Evolutionary conservation across 169 alveolate species (phyloP).

Genomic region (Neospora caninum): DNA sequence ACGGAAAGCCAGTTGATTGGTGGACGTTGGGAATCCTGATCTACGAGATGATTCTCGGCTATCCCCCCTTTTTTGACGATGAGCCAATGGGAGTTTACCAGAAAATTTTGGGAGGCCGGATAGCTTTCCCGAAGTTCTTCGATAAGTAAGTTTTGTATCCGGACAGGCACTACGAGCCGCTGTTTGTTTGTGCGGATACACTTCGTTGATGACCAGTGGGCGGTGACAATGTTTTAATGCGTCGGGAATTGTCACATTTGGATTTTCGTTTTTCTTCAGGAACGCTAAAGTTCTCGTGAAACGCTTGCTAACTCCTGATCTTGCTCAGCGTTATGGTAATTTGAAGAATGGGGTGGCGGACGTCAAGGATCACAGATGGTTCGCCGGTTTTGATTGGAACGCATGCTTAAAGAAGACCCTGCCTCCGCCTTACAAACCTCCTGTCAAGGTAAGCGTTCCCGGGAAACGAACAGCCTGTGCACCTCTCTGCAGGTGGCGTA

Average conservation of each 20-base stretch:
- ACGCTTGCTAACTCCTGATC: slow-evolving; percentile 88
- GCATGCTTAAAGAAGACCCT: slow-evolving; percentile 69
- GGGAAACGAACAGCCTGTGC: slow-evolving; percentile 36
- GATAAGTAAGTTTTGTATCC: slow-evolving; percentile 73
- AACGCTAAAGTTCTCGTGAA: slow-evolving; percentile 88
- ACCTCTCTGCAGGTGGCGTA: background rate
- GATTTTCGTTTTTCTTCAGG: slow-evolving; percentile 69
- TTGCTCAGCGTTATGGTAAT: slow-evolving; percentile 90
- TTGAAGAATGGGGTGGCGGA: slow-evolving; percentile 88
- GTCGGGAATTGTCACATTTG: background rate
- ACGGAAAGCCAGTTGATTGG: slow-evolving; percentile 97
- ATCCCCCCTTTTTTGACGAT: slow-evolving; percentile 97
- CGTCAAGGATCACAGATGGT: slow-evolving; percentile 88
- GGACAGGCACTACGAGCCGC: background rate
- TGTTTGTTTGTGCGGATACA: background rate
- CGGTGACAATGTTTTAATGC: background rate
- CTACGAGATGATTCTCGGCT: slow-evolving; percentile 78
- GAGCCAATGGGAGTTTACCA: slow-evolving; percentile 97
- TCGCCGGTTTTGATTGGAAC: slow-evolving; percentile 81
- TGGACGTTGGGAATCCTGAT: slow-evolving; percentile 92
- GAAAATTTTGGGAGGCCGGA: slow-evolving; percentile 95
- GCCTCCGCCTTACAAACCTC: slow-evolving; percentile 80
- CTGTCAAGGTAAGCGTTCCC: slow-evolving; percentile 71
- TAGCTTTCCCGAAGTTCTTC: slow-evolving; percentile 91
- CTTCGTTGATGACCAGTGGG: background rate